A percentile compares a stretch with the other conserved stretches of the same genome.
These are phyloP conservation scores for Erodium maritimum DNA, from an alignment of 345 rosid species.

Conservation along the genomic window DNA sequence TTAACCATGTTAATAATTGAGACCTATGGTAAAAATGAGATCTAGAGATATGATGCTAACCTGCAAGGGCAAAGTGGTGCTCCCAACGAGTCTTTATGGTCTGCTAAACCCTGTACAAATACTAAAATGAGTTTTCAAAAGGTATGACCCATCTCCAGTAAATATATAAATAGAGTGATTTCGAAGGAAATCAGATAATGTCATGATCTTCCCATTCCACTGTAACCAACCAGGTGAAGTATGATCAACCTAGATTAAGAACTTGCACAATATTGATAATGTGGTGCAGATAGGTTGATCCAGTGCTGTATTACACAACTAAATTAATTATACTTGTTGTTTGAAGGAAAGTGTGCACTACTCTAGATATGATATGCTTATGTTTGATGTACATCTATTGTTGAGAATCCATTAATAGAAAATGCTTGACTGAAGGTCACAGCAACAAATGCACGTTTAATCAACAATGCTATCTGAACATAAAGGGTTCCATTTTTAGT, in stretches of 20 bases:
- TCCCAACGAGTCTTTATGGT: slow-evolving; percentile 80
- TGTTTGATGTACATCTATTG: too few relatives aligned
- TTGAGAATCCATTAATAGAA: too few relatives aligned
- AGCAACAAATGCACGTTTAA: too few relatives aligned
- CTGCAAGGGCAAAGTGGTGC: slow-evolving; percentile 93
- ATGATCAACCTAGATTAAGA: neutral
- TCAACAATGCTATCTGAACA: too few relatives aligned
- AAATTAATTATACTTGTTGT: neutral
- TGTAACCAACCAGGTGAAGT: too few relatives aligned
- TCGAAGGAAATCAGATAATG: neutral
- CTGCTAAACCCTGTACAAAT: slow-evolving; percentile 71
- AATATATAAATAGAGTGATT: too few relatives aligned
- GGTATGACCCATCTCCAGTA: neutral
- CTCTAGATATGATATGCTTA: neutral
- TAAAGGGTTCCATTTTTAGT: too few relatives aligned
- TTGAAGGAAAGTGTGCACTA: neutral
- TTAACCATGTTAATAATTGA: neutral
- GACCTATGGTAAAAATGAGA: neutral
- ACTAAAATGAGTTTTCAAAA: neutral
- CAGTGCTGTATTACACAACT: neutral
- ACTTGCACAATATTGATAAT: too few relatives aligned
- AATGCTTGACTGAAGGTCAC: too few relatives aligned
- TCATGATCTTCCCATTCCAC: too few relatives aligned
- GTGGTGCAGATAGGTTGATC: neutral
- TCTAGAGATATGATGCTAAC: slow-evolving; percentile 19